Conservation (phyloP, 2,329 filamentous ascomycete genomes). For the Aureobasidium uvarum region DNA sequence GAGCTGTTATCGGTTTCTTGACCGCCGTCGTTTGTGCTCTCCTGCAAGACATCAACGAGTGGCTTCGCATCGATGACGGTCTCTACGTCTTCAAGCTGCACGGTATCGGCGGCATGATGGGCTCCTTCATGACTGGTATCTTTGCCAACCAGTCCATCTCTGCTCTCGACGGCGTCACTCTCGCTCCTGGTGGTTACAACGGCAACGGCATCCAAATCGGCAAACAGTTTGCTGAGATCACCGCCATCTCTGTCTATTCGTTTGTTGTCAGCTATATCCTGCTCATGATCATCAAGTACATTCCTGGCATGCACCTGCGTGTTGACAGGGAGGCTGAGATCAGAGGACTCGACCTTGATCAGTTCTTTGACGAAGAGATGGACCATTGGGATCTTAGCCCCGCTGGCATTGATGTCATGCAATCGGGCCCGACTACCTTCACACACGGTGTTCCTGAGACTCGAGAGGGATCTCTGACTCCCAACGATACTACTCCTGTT, state of each 20-base stretch:
- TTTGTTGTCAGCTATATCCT: constrained; percentile 55
- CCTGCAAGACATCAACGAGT: constrained; percentile 53
- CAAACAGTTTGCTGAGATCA: constrained; percentile 57
- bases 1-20: constrained; percentile 57
- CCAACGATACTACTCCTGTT: not conserved
- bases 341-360: constrained; percentile 54
- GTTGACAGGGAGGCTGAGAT: constrained; percentile 57
- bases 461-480: not conserved
- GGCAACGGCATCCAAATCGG: constrained; percentile 57
- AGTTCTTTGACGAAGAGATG: constrained; percentile 59
- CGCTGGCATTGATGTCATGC: constrained; percentile 25
- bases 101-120: constrained; percentile 57
- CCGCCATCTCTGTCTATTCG: constrained; percentile 53
- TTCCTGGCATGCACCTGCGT: constrained; percentile 55
- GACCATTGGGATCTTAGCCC: constrained; percentile 36
- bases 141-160: constrained; percentile 53
- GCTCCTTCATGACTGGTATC: constrained; percentile 58
- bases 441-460: constrained; percentile 15
- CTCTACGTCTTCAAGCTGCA: constrained; percentile 62
- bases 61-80: constrained; percentile 57
- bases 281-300: constrained; percentile 54
- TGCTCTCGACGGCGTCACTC: constrained; percentile 51
- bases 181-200: constrained; percentile 53
- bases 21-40: constrained; percentile 53
- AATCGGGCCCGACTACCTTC: not conserved